Evolutionary conservation across 1,139 yeast species (phyloP), one percentile per base, ranked within the genome.

Genomic region (Blastobotrys elegans): DNA sequence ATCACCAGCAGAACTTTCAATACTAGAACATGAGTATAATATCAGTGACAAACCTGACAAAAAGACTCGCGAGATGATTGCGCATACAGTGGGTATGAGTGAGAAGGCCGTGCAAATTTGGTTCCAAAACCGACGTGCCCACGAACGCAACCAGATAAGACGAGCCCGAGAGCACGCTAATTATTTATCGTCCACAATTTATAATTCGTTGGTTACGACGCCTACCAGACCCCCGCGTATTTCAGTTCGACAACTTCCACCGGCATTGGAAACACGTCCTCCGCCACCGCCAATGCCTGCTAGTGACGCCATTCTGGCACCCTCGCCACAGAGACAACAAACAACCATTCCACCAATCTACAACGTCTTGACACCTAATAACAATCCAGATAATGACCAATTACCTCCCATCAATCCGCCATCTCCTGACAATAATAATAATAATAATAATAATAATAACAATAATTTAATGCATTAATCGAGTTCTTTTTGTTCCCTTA

Each of bases 101-200:
- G 97, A 90, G 65, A 89, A 89, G 65, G 95, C 97, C 1, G 95
- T 92, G 27, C 97, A 92, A 69, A 88, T 92, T 54, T 92, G 98
- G 98, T 92, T 92, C 69, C 98, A 92, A 68, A 92, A 92, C 68
- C 85, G 82, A 66, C 80, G 98, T 66, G 98, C 92, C 69, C 77
- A 89, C 38, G 69, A 82, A 55, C 79, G 94, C 56, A 82, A 79
- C 57, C 76, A 43, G 31, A 39, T 32, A n/a, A 40, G 41, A 37
- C 33, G 43, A 29, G 26, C 37, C n/a, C 8, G 27, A 22, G 40
- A 37, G 11, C 11, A 10, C 20, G 36, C 36, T 4, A 6, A 7
- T 4, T 13, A 6, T 30, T 13, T 13, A 13, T 30, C n/a, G n/a
- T n/a, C n/a, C n/a, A n/a, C n/a, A n/a, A n/a, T n/a, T n/a, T n/a